These are phyloP conservation scores for Kregervanrija fluxuum DNA, from an alignment of 805 yeast species.

Conservation along the genomic window DNA sequence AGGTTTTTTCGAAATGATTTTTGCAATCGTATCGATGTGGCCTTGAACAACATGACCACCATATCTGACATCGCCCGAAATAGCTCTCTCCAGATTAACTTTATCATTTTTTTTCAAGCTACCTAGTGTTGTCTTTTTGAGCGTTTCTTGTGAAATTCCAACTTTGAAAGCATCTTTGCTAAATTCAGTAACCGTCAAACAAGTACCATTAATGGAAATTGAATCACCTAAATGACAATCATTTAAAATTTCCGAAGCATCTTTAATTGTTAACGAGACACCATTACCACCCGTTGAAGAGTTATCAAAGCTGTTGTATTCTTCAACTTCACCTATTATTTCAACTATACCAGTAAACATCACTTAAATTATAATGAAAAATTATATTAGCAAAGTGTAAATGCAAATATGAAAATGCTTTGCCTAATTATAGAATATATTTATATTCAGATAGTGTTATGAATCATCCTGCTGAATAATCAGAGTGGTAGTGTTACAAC, in stretches of 20 bases:
- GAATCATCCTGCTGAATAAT: too few species aligned
- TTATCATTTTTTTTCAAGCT: conserved; percentile 45
- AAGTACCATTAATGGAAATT: conserved; percentile 81
- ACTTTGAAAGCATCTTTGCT: conserved; percentile 59
- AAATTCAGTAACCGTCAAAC: conserved; percentile 89
- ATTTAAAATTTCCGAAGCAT: conserved; percentile 52
- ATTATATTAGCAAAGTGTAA: too few species aligned
- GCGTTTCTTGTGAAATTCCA: conserved; percentile 89
- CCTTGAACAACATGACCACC: conserved; percentile 99
- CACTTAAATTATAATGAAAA: neutral
- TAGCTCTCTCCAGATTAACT: conserved; percentile 91
- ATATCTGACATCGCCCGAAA: conserved; percentile 66
- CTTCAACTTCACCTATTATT: conserved; percentile 56
- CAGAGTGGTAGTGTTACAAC: too few species aligned
- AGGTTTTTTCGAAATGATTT: conserved; percentile 40
- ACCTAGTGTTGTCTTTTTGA: conserved; percentile 74
- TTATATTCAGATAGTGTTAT: too few species aligned
- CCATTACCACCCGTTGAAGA: conserved; percentile 64
- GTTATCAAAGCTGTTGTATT: conserved; percentile 38
- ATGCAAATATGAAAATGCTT: too few species aligned
- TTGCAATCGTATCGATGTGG: conserved; percentile 87
- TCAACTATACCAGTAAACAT: conserved; percentile 98
- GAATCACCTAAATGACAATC: conserved; percentile 95
- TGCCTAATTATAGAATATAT: too few species aligned
- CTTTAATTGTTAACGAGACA: conserved; percentile 56